phyloP scores from a whole-genome alignment of 2,329 filamentous ascomycete genomes.

The Fusarium hainanense region DNA sequence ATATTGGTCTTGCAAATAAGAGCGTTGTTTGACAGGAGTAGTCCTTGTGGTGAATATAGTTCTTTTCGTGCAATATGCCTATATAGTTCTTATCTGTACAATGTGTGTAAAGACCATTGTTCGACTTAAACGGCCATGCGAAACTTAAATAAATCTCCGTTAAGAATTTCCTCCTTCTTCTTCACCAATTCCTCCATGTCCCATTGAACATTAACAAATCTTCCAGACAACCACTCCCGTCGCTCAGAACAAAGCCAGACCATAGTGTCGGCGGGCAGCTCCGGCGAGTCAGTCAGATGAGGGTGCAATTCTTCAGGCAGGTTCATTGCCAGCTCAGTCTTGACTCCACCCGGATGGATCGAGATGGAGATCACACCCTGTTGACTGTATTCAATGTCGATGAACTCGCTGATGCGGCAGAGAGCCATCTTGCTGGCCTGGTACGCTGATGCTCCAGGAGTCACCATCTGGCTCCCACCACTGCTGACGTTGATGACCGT shows the following conservation, averaged over 20 bases:
- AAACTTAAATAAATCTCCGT: background rate
- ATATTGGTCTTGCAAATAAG: background rate
- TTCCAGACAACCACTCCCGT: background rate
- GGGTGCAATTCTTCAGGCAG: background rate
- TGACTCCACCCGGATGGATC: background rate
- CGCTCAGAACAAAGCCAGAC: background rate
- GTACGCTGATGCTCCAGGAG: background rate
- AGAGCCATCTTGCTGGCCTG: slow-evolving; percentile 10
- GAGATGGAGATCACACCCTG: background rate
- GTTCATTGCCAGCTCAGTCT: slow-evolving; percentile 1
- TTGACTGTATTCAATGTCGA: background rate
- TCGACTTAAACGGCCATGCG: background rate
- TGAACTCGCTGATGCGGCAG: background rate
- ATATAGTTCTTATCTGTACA: background rate
- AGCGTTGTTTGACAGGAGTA: background rate
- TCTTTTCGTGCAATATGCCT: background rate
- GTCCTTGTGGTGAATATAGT: background rate
- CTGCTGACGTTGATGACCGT: slow-evolving; percentile 61
- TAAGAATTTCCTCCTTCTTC: background rate
- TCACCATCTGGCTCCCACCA: slow-evolving; percentile 23
- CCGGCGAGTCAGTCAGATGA: background rate
- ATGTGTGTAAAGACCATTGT: background rate
- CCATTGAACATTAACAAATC: background rate
- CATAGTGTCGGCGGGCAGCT: background rate
- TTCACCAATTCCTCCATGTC: slow-evolving; percentile 1